These are phyloP conservation scores for Fragilariopsis cylindrus DNA, from an alignment of 108 stramenopile species.

Conservation along the genomic window DNA sequence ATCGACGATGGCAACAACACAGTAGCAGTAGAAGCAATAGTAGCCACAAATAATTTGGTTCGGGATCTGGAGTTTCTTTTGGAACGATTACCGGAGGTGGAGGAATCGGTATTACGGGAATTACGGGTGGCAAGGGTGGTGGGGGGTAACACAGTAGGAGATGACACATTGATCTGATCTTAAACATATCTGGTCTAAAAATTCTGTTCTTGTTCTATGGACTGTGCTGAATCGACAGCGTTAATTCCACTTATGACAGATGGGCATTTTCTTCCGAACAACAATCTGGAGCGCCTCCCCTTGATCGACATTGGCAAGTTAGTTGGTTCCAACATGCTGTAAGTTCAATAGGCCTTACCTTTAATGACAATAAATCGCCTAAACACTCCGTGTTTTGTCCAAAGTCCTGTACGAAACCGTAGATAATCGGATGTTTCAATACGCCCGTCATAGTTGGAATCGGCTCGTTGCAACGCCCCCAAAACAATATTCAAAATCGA, in stretches of 20 bases:
- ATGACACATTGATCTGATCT: slow-evolving; percentile 38
- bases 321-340: slow-evolving; percentile 33
- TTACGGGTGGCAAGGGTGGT: slow-evolving; percentile 14
- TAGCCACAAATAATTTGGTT: slow-evolving; percentile 17
- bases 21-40: slow-evolving; percentile 18
- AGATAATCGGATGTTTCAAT: slow-evolving; percentile 28
- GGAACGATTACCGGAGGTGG: slow-evolving; percentile 12
- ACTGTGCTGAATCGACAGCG: slow-evolving; percentile 11
- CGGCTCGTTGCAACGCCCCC: slow-evolving; percentile 17
- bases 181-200: slow-evolving; percentile 37
- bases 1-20: slow-evolving; percentile 33
- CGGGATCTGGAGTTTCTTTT: neutral
- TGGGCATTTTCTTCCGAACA: slow-evolving; percentile 30
- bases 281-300: slow-evolving; percentile 32
- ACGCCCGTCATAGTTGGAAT: slow-evolving; percentile 18
- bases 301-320: slow-evolving; percentile 27
- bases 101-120: slow-evolving; percentile 10
- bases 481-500: slow-evolving; percentile 37
- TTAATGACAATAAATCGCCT: slow-evolving; percentile 14
- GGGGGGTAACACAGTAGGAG: slow-evolving; percentile 34
- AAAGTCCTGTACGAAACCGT: slow-evolving; percentile 37
- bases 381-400: slow-evolving; percentile 35
- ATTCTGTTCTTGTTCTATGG: slow-evolving; percentile 26
- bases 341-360: slow-evolving; percentile 28
- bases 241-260: slow-evolving; percentile 30